A percentile compares a stretch with the other conserved stretches of the same genome.
Conservation (phyloP, 257 asterid genomes). For the Solanum commersonii region DNA sequence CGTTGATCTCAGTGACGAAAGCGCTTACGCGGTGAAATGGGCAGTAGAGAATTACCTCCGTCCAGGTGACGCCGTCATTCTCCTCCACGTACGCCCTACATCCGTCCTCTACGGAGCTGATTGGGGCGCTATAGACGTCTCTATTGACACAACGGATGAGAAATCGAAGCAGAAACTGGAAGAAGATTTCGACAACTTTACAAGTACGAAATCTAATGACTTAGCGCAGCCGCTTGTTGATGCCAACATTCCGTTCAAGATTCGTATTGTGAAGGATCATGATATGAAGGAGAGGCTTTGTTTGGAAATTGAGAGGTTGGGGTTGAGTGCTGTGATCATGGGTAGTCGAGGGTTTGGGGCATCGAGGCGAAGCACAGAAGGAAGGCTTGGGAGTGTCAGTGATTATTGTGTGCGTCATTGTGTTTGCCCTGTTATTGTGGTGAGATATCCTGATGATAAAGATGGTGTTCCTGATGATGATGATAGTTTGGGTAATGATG, state of each 20-base stretch:
- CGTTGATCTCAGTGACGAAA: slow-evolving; percentile 74
- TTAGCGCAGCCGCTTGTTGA: slow-evolving; percentile 59
- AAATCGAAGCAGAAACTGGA: slow-evolving; percentile 56
- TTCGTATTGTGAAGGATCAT: slow-evolving; percentile 68
- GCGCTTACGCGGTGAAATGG: slow-evolving; percentile 68
- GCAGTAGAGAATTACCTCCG: slow-evolving; percentile 69
- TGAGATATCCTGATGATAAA: slow-evolving; percentile 53
- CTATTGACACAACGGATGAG: slow-evolving; percentile 33
- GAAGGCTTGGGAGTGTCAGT: slow-evolving; percentile 74
- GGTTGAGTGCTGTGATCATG: slow-evolving; percentile 67
- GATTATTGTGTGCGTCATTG: slow-evolving; percentile 75
- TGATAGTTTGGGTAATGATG: slow-evolving; percentile 4
- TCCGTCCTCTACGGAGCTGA: slow-evolving; percentile 49
- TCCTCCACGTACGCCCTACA: slow-evolving; percentile 47
- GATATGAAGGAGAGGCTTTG: slow-evolving; percentile 83
- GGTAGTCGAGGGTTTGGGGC: slow-evolving; percentile 82
- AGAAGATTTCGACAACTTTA: slow-evolving; percentile 57
- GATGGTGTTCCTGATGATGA: slow-evolving; percentile 33
- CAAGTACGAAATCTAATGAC: slow-evolving; percentile 48
- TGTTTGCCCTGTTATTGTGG: slow-evolving; percentile 71
- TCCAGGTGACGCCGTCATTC: slow-evolving; percentile 67
- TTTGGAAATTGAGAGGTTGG: slow-evolving; percentile 80
- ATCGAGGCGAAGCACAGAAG: slow-evolving; percentile 40
- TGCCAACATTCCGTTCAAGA: slow-evolving; percentile 51
- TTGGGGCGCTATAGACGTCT: slow-evolving; percentile 49